Conservation (phyloP, 352 stramenopile species). For the Pythium biforme region DNA sequence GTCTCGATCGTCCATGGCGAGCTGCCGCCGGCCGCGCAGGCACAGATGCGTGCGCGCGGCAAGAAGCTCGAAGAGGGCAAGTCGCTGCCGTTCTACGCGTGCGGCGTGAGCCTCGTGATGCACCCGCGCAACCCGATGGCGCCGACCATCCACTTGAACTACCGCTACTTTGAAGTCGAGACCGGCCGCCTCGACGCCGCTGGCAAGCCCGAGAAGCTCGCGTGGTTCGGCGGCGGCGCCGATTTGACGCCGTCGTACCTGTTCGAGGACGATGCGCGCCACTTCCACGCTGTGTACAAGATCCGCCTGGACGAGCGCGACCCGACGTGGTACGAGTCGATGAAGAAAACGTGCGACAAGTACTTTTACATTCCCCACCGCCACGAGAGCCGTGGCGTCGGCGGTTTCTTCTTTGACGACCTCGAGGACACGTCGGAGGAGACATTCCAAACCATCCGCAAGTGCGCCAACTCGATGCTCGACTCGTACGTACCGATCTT, state of each 20-base stretch:
- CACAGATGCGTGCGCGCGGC: conserved; percentile 80
- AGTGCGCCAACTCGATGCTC: conserved; percentile 80
- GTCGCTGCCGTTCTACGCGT: conserved; percentile 95
- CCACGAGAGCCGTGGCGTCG: conserved; percentile 93
- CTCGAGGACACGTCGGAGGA: conserved; percentile 92
- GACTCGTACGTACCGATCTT: conserved; percentile 97
- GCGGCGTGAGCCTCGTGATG: conserved; percentile 96
- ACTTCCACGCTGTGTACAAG: conserved; percentile 99
- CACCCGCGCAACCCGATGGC: conserved; percentile 93
- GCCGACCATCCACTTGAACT: conserved; percentile 98
- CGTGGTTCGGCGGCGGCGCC: conserved; percentile 96
- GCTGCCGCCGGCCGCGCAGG: conserved; percentile 85
- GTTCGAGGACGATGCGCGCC: conserved; percentile 93
- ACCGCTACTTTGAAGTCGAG: conserved; percentile 98
- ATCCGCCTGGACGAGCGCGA: conserved; percentile 91
- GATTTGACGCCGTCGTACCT: conserved; percentile 98
- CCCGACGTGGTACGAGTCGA: conserved; percentile 90
- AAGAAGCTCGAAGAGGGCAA: conserved; percentile 71
- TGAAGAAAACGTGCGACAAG: conserved; percentile 97
- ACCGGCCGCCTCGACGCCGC: conserved; percentile 73
- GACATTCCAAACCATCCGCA: conserved; percentile 79
- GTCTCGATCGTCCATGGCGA: conserved; percentile 97
- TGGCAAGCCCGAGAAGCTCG: conserved; percentile 75
- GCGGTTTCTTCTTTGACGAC: conserved; percentile 99
- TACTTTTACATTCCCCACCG: conserved; percentile 98